Percentiles rank a stretch among this genome's conserved stretches.
These are phyloP conservation scores for Maudiozyma pseudohumilis DNA, from an alignment of 805 yeast genomes.

Conservation along the genomic window DNA sequence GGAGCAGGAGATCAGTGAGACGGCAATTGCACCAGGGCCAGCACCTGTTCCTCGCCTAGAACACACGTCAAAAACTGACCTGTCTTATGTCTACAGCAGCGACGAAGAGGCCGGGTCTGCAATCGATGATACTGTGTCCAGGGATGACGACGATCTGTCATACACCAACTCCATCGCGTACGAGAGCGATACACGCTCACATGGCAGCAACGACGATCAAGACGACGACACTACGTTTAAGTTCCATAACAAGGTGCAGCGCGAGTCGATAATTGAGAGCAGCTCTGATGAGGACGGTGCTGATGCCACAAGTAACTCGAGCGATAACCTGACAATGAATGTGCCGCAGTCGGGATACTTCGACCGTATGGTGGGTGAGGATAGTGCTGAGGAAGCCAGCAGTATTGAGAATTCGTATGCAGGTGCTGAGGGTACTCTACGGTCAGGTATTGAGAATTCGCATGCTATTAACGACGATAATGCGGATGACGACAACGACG, in stretches of 20 bases:
- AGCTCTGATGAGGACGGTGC: slow-evolving; percentile 9
- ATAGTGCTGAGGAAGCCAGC: background rate
- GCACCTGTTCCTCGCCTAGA: background rate
- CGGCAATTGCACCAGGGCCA: background rate
- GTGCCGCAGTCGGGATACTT: slow-evolving; percentile 23
- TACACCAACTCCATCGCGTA: slow-evolving; percentile 7
- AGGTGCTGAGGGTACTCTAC: background rate
- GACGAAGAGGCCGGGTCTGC: background rate
- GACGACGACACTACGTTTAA: slow-evolving; percentile 8
- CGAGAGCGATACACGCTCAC: slow-evolving; percentile 5
- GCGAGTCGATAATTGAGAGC: slow-evolving; percentile 13
- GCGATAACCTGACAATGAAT: slow-evolving; percentile 8
- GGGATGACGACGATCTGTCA: slow-evolving; percentile 7
- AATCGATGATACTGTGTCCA: background rate
- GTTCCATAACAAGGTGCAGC: slow-evolving; percentile 7
- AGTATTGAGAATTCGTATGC: background rate
- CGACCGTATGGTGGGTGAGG: slow-evolving; percentile 13
- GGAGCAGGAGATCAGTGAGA: no score
- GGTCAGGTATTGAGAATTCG: background rate
- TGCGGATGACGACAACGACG: slow-evolving; percentile 1
- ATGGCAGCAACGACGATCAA: slow-evolving; percentile 2
- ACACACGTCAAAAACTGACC: background rate
- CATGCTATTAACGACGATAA: background rate
- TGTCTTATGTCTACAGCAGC: slow-evolving; percentile 1
- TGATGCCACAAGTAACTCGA: slow-evolving; percentile 3